Base-by-base conservation (phyloP, 208 protist species). In the Trypanosoma congolense region DNA sequence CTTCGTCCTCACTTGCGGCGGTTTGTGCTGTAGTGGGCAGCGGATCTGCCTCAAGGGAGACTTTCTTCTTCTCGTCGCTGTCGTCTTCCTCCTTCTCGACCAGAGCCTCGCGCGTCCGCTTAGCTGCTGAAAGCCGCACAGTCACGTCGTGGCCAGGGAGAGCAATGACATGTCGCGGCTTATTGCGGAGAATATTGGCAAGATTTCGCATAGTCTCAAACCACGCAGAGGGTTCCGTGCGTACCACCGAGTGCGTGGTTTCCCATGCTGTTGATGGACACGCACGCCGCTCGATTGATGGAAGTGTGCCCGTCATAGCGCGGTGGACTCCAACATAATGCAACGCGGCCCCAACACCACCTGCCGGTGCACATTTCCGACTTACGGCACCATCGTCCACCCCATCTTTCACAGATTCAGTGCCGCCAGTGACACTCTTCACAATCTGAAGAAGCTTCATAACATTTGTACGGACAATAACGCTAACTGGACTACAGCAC, bases 221-320 rank as follows among this genome's bases (percentile, higher is more conserved):
- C 82, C 85, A 92, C 19, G 59, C 29, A 4, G 85, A 87, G 28
- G 78, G 73, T 36, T 45, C 42, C 1, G 48, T 64, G 43, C 53
- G 48, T 50, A 52, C 72, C 47, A 41, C 30, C n/a, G 61, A 29
- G 18, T 33, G 24, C 1, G 31, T 45, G 4, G 40, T 25, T 22
- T 64, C 65, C 40, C 60, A 50, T 14, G 45, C 50, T 18, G 45
- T 9, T 24, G 46, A 24, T 8, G 73, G 52, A 16, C 2, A 38
- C n/a, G 35, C 51, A 53, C 33, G 18, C 49, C 56, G 70, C 24
- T 65, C 74, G 26, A 93, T 63, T 12, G 82, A 90, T 0, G 81
- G 79, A 26, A 89, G 70, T 18, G 81, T 78, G 19, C 86, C 86
- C 3, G 86, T 93, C 86, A 93, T 90, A 35, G 86, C 70, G 0